phyloP scores from a whole-genome alignment of 139 green algal genomes.

The Coccomyxa sp. region DNA sequence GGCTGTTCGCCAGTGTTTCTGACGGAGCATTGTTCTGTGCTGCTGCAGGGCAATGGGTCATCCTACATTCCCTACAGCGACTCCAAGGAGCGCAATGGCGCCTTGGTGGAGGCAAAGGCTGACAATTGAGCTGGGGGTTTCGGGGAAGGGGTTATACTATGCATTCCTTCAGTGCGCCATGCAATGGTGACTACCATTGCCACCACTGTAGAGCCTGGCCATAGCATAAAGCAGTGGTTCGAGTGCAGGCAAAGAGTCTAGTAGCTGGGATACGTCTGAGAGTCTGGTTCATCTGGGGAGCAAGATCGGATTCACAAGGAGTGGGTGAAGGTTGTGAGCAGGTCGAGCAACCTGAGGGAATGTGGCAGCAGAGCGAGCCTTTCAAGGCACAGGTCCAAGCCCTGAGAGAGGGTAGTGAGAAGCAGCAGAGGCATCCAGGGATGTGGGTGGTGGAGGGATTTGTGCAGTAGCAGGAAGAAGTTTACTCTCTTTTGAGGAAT shows the following conservation, averaged over 20 bases:
- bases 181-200: neutral
- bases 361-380: too few relatives aligned
- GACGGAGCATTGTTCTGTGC: neutral
- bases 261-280: neutral
- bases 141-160: too few relatives aligned
- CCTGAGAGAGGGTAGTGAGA: too few relatives aligned
- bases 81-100: neutral
- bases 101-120: neutral
- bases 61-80: neutral
- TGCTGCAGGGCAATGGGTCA: neutral
- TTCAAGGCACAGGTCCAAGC: too few relatives aligned
- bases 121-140: neutral
- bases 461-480: too few relatives aligned
- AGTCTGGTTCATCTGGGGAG: too few relatives aligned
- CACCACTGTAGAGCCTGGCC: neutral
- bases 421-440: too few relatives aligned
- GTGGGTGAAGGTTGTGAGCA: too few relatives aligned
- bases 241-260: neutral
- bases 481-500: too few relatives aligned
- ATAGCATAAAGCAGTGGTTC: neutral
- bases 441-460: too few relatives aligned
- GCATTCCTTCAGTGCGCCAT: neutral
- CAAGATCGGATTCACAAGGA: too few relatives aligned
- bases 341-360: too few relatives aligned
- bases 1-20: neutral